Conservation (phyloP, 169 alveolate genomes). For the Babesia caballi region DNA sequence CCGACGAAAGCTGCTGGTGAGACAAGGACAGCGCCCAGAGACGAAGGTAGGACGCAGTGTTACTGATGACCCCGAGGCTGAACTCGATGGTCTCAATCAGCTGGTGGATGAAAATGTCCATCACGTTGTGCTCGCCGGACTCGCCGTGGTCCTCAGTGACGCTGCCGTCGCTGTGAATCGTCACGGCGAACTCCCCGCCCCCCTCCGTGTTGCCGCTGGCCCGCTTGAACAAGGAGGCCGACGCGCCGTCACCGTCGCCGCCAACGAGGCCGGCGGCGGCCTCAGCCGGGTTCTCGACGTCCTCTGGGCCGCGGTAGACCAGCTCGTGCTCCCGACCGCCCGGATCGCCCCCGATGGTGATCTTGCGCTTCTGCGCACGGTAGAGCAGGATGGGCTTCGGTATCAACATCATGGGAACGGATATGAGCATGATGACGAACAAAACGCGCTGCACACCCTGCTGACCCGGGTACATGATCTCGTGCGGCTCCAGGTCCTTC, state of each 20-base stretch:
- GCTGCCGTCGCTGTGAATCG: slow-evolving; percentile 55
- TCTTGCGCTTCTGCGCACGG: slow-evolving; percentile 7
- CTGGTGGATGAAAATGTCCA: slow-evolving; percentile 93
- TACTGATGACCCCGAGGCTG: slow-evolving; percentile 95
- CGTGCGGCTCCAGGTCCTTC: slow-evolving; percentile 72
- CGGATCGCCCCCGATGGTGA: not conserved
- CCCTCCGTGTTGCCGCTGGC: slow-evolving; percentile 1
- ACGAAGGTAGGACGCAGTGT: slow-evolving; percentile 99
- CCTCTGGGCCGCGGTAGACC: slow-evolving; percentile 63
- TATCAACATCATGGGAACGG: slow-evolving; percentile 93
- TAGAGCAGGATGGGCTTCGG: slow-evolving; percentile 88
- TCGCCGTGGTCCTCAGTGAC: slow-evolving; percentile 64
- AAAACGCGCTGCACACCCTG: slow-evolving; percentile 77
- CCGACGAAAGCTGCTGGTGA: slow-evolving; percentile 95
- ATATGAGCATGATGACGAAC: slow-evolving; percentile 78
- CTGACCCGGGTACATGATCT: slow-evolving; percentile 77
- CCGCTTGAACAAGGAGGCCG: not conserved
- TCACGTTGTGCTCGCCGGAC: slow-evolving; percentile 65
- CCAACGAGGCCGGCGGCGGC: not conserved
- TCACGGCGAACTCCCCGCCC: slow-evolving; percentile 51
- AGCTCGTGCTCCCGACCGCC: slow-evolving; percentile 53
- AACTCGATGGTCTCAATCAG: slow-evolving; percentile 98
- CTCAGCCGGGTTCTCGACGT: not conserved
- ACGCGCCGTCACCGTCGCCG: not conserved
- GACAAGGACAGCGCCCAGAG: slow-evolving; percentile 99